Percentiles rank a stretch among this genome's conserved stretches.
These are phyloP conservation scores for Exophiala dermatitidis DNA, from an alignment of 2,329 filamentous ascomycete genomes.

Conservation along the genomic window DNA sequence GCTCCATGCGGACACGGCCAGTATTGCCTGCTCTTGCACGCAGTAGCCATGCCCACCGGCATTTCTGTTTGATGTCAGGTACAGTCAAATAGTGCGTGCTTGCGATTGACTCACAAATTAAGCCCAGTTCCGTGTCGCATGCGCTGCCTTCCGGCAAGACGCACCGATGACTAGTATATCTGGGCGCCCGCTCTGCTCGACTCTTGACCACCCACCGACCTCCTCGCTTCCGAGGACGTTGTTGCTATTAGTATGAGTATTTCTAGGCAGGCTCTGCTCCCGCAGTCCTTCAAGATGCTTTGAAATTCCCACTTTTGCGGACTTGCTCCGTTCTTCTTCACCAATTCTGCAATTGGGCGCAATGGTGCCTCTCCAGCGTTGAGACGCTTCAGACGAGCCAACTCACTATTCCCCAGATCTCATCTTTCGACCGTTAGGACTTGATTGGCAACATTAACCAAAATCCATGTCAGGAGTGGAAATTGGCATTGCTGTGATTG, in stretches of 20 bases:
- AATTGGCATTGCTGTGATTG: constrained; percentile 10
- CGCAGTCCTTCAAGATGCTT: background rate
- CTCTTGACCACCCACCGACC: background rate
- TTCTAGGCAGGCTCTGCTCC: too few relatives aligned
- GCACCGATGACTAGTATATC: too few relatives aligned
- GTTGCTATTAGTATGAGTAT: too few relatives aligned
- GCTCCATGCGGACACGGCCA: too few relatives aligned
- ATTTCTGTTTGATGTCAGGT: too few relatives aligned
- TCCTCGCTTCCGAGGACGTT: background rate
- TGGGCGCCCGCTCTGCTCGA: too few relatives aligned
- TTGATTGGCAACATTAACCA: background rate
- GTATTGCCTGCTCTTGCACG: too few relatives aligned
- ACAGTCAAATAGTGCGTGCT: background rate
- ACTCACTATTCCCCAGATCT: background rate
- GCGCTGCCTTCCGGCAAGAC: too few relatives aligned
- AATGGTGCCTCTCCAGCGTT: background rate
- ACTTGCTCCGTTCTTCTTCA: too few relatives aligned
- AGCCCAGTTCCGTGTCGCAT: too few relatives aligned
- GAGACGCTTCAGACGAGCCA: background rate
- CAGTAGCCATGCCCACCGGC: too few relatives aligned
- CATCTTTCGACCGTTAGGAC: background rate
- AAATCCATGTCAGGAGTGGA: constrained; percentile 8
- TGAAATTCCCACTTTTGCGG: background rate
- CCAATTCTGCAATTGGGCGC: too few relatives aligned
- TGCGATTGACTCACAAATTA: background rate